Evolutionary conservation across 2,329 filamentous ascomycete species (phyloP).

Genomic region (Aspergillus fructus): DNA sequence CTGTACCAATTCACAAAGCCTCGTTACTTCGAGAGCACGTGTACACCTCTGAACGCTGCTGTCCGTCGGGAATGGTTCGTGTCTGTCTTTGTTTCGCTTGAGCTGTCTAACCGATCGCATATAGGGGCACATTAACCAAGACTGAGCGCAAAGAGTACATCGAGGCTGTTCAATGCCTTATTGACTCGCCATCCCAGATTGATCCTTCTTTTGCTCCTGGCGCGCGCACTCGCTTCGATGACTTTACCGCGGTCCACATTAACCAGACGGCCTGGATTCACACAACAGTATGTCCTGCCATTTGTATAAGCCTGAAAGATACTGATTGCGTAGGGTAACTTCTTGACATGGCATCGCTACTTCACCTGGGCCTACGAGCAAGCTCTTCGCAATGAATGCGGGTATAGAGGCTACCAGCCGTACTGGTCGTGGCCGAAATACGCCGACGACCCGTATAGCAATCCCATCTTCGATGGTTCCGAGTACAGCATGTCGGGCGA

Average conservation of each 20-base stretch:
- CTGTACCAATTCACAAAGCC: constrained; percentile 12
- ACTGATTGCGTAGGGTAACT: constrained; percentile 21
- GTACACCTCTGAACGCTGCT: constrained; percentile 14
- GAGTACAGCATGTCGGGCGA: constrained; percentile 46
- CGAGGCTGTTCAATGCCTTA: constrained; percentile 47
- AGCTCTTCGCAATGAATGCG: constrained; percentile 45
- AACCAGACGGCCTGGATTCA: constrained; percentile 50
- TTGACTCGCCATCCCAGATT: constrained; percentile 8
- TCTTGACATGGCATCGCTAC: constrained; percentile 48
- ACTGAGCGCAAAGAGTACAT: constrained; percentile 38
- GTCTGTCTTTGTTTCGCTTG: too few species aligned
- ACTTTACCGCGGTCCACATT: constrained; percentile 52
- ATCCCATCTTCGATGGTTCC: constrained; percentile 38
- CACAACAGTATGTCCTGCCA: constrained; percentile 22
- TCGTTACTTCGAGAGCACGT: constrained; percentile 2
- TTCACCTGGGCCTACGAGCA: constrained; percentile 45
- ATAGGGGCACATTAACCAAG: constrained; percentile 8
- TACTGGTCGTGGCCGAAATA: constrained; percentile 43
- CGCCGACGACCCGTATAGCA: constrained; percentile 28
- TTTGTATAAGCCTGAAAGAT: background rate
- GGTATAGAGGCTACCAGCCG: constrained; percentile 41
- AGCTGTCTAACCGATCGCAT: background rate
- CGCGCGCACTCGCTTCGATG: constrained; percentile 50
- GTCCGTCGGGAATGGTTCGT: constrained; percentile 21
- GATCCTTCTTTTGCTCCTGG: constrained; percentile 39